Evolutionary conservation across 176 grass and related monocot genomes (phyloP).

Genomic region (Cocos nucifera): DNA sequence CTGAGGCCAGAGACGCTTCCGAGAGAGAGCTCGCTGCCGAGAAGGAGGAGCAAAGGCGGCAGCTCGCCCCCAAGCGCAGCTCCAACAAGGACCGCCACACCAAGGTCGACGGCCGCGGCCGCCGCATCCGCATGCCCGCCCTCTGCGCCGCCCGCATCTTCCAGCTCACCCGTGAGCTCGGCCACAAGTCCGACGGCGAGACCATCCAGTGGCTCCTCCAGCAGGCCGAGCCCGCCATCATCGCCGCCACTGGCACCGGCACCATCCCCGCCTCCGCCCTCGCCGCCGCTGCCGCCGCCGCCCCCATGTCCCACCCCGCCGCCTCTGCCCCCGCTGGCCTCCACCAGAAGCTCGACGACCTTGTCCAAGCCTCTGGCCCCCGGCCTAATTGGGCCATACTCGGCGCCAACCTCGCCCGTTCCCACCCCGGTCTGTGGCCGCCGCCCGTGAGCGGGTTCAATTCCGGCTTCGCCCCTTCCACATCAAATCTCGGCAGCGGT

Average conservation of each 20-base stretch:
- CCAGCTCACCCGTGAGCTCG: constrained; percentile 20
- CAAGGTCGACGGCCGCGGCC: constrained; percentile 16
- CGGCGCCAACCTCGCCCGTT: constrained; percentile 1
- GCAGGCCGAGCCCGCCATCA: constrained; percentile 13
- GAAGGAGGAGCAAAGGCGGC: constrained; percentile 9
- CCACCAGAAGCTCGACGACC: constrained; percentile 14
- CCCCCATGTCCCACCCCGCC: neutral
- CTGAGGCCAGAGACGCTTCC: neutral
- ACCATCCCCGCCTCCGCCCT: constrained; percentile 17
- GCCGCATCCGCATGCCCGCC: constrained; percentile 20
- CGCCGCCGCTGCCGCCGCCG: neutral
- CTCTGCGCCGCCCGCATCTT: constrained; percentile 21
- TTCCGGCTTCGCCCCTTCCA: neutral
- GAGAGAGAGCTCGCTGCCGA: neutral
- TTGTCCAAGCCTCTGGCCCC: neutral
- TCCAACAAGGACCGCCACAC: constrained; percentile 24
- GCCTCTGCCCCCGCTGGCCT: constrained; percentile 3
- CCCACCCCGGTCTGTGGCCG: constrained; percentile 5
- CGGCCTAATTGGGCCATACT: constrained; percentile 6
- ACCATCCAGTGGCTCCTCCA: constrained; percentile 22
- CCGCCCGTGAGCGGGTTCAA: constrained; percentile 13
- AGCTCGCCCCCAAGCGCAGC: constrained; percentile 9
- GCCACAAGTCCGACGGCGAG: constrained; percentile 21
- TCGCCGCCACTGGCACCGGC: constrained; percentile 13
- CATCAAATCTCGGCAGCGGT: neutral